Evolutionary conservation across 805 yeast genomes (phyloP).

Genomic region (Priceomyces melissophilus): DNA sequence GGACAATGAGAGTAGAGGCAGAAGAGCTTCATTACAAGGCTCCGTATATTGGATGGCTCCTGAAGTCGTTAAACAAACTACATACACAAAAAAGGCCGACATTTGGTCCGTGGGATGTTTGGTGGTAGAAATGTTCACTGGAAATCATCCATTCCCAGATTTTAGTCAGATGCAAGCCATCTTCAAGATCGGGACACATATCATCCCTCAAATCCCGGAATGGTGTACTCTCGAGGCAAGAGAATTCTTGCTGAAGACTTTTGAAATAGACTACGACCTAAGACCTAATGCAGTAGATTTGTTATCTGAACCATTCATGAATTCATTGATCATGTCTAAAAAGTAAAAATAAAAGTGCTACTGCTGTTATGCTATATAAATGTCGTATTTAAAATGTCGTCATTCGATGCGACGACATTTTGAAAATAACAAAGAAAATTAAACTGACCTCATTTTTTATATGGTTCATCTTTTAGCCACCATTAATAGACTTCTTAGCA

Average conservation of each 20-base stretch:
- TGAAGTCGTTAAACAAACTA: constrained; percentile 91
- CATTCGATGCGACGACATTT: not conserved
- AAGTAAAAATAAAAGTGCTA: constrained; percentile 7
- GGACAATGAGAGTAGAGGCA: constrained; percentile 30
- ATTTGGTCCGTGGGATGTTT: constrained; percentile 97
- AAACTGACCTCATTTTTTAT: constrained; percentile 2
- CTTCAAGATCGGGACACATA: constrained; percentile 85
- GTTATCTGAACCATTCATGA: constrained; percentile 60
- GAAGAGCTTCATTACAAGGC: constrained; percentile 85
- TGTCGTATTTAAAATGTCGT: not conserved
- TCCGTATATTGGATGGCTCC: constrained; percentile 99
- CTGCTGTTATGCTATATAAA: no score
- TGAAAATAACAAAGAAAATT: not conserved
- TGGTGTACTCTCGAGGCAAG: constrained; percentile 66
- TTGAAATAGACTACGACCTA: constrained; percentile 68
- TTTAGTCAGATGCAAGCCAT: constrained; percentile 96
- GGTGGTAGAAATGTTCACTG: constrained; percentile 92
- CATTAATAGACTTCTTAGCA: not conserved
- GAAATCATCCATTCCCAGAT: constrained; percentile 93
- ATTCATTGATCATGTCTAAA: constrained; percentile 44
- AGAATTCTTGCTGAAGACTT: constrained; percentile 62
- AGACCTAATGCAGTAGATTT: constrained; percentile 75
- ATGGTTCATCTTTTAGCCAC: constrained; percentile 27
- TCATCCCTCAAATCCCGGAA: constrained; percentile 75
- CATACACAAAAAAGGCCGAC: constrained; percentile 89